Percentiles rank a stretch among this genome's conserved stretches.
Evolutionary conservation across 2,329 filamentous ascomycete species (phyloP).

Genomic region (Apiospora sp.): DNA sequence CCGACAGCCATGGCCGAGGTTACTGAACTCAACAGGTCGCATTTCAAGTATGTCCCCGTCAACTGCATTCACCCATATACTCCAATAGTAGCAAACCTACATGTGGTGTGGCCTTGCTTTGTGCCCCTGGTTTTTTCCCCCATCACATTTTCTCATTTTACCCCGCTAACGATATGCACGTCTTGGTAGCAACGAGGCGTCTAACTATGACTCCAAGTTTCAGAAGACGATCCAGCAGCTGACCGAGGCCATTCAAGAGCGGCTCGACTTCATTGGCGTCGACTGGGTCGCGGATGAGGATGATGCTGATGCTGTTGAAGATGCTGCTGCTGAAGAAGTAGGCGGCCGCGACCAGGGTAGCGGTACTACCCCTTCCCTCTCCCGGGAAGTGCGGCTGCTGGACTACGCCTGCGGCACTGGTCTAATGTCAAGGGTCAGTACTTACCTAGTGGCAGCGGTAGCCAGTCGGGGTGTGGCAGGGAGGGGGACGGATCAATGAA

Average conservation of each 20-base stretch:
- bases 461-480: too few relatives aligned
- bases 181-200: constrained; percentile 29
- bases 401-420: constrained; percentile 83
- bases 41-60: constrained; percentile 28
- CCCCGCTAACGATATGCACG: constrained; percentile 1
- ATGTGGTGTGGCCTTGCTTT: too few relatives aligned
- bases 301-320: constrained; percentile 41
- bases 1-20: constrained; percentile 17
- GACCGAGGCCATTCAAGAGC: constrained; percentile 59
- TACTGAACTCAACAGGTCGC: constrained; percentile 26
- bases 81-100: constrained; percentile 20
- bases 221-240: constrained; percentile 61
- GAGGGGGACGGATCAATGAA: neutral
- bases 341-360: constrained; percentile 33
- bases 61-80: neutral
- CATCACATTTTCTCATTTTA: neutral
- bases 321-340: constrained; percentile 32
- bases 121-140: neutral
- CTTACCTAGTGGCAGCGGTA: too few relatives aligned
- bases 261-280: constrained; percentile 68
- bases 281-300: constrained; percentile 57
- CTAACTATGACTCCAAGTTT: constrained; percentile 50
- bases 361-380: constrained; percentile 22
- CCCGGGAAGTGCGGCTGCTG: constrained; percentile 60
- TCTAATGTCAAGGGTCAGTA: constrained; percentile 66